Conservation (phyloP, 768 basidiomycete species). For the Leucocoprinus leucothites region DNA sequence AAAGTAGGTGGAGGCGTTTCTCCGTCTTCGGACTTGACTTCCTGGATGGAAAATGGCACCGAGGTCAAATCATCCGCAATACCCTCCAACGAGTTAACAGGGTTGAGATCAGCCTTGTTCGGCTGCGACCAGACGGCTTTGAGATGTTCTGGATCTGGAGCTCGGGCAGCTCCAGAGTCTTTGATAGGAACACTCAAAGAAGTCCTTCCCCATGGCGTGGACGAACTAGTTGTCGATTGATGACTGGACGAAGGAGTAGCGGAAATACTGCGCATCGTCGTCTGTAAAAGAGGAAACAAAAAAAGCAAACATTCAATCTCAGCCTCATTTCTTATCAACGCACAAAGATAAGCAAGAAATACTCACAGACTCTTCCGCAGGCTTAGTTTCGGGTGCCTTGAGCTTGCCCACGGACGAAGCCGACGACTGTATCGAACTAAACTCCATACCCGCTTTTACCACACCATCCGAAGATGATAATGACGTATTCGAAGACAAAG, state of each 20-base stretch:
- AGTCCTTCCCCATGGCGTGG: slow-evolving; percentile 53
- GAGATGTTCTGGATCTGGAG: slow-evolving; percentile 79
- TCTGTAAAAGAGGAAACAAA: slow-evolving; percentile 22
- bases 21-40: slow-evolving; percentile 85
- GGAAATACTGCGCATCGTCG: slow-evolving; percentile 41
- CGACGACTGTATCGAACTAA: neutral
- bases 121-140: slow-evolving; percentile 84
- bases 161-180: slow-evolving; percentile 58
- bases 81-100: slow-evolving; percentile 78
- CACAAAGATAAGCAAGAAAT: neutral
- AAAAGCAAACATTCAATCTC: neutral
- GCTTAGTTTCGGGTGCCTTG: slow-evolving; percentile 44
- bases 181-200: slow-evolving; percentile 57
- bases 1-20: slow-evolving; percentile 69
- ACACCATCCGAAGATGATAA: neutral
- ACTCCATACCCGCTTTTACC: neutral
- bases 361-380: slow-evolving; percentile 54
- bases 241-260: slow-evolving; percentile 36
- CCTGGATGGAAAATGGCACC: slow-evolving; percentile 77
- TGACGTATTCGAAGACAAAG: neutral
- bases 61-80: slow-evolving; percentile 81
- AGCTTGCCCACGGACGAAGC: slow-evolving; percentile 13
- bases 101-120: slow-evolving; percentile 61
- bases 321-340: no score
- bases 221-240: slow-evolving; percentile 12